Evolutionary conservation across 2,329 filamentous ascomycete species (phyloP), one percentile per base, ranked within the genome.

Genomic region (Hysterium pulicare): DNA sequence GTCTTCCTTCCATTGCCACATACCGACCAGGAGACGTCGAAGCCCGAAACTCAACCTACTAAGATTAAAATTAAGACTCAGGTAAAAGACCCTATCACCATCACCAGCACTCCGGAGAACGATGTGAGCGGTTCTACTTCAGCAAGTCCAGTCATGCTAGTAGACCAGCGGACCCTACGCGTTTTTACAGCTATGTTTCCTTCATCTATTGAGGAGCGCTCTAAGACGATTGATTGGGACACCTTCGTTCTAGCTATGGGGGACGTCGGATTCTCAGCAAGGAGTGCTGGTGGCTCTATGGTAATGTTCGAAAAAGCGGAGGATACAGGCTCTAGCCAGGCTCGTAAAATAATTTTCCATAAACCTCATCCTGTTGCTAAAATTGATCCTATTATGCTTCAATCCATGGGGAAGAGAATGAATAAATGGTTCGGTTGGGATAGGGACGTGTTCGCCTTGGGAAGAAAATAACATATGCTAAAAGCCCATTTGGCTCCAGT

Each of bases 341-440:
- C 9, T 3, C 48, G 49, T 1, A 56, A 41, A 22, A 56, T 58
- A 33, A 48, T 50, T 11, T 59, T 66, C 20, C 59, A 64, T 44
- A 51, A 48, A 24, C 60, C 56, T 0, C 61, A 64, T 44, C 60
- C 59, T 1, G 49, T 50, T 3, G 41, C 54, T 0, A 53, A 39
- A 5, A 48, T 63, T 16, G 55, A 62, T 35, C 44, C 54, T 0
- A 38, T 60, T 16, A 56, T 59, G 55, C 36, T 65, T 7, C 55
- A 53, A 19, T 49, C 40, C 0, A 61, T 61, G 45, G 57, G 56
- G 7, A 48, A 50, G 20, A 46, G 59, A 1, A 47, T 64, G 54
- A 51, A 45, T 15, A 61, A 54, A 37, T 59, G 56, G 53, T 64
- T 61, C 47, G 54, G 52, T 3, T 61, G 58, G 55, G 32, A 24